Conservation (phyloP, 305 asterid species). For the Fraxinus platypoda region DNA sequence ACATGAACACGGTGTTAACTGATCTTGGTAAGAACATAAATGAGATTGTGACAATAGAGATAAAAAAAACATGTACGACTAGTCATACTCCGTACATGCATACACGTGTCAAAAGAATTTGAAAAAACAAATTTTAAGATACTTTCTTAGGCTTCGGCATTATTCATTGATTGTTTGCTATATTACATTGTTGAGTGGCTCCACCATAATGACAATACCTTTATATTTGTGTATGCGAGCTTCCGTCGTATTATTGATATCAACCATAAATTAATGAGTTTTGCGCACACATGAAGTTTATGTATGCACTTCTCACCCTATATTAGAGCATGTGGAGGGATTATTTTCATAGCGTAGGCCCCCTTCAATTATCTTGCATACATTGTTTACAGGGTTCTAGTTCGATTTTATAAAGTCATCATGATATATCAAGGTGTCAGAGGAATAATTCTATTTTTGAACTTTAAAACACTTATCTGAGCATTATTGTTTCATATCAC, state of each 20-base stretch:
- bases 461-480: neutral
- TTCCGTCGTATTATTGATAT: neutral
- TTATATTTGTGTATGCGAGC: conserved; percentile 15
- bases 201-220: neutral
- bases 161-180: neutral
- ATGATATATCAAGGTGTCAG: neutral
- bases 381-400: neutral
- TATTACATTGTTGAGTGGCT: neutral
- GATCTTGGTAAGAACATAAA: neutral
- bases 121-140: neutral
- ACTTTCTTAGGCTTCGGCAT: neutral
- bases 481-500: neutral
- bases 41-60: neutral
- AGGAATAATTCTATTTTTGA: neutral
- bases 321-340: neutral
- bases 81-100: neutral
- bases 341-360: neutral
- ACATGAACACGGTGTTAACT: neutral
- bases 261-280: neutral
- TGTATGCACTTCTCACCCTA: neutral
- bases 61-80: neutral
- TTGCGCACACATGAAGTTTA: neutral
- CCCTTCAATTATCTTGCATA: neutral
- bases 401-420: neutral
- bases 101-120: conserved; percentile 1